Percentiles rank a stretch among this genome's conserved stretches.
Conservation (phyloP, 2,329 filamentous ascomycete species). For the Chrysoporthe deuterocubensis region DNA sequence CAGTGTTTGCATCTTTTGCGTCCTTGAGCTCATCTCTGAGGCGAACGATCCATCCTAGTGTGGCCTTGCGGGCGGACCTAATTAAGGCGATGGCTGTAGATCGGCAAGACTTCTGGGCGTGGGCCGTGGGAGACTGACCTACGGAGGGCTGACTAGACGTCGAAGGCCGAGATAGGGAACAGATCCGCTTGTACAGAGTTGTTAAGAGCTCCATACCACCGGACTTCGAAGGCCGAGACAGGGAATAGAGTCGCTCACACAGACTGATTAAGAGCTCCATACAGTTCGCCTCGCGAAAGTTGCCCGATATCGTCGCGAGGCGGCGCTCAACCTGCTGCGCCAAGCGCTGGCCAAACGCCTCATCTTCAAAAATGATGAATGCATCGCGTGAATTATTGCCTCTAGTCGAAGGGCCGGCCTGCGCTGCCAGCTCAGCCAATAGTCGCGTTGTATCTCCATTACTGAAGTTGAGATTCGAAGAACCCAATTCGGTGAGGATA, state of each 20-base stretch:
- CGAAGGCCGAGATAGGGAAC: too few species aligned
- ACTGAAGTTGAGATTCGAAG: constrained; percentile 63
- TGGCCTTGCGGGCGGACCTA: constrained; percentile 45
- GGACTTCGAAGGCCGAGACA: constrained; percentile 12
- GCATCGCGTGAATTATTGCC: constrained; percentile 45
- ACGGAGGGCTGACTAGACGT: constrained; percentile 1
- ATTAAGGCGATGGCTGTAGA: constrained; percentile 42
- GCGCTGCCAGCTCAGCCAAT: constrained; percentile 55
- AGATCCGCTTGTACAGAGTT: too few species aligned
- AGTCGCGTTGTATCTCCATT: constrained; percentile 53
- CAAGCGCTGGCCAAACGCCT: constrained; percentile 52
- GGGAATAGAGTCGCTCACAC: constrained; percentile 43
- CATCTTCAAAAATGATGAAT: constrained; percentile 56
- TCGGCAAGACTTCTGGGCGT: background rate
- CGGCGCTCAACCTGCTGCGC: constrained; percentile 48
- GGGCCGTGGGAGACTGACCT: background rate
- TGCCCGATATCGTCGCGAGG: constrained; percentile 51
- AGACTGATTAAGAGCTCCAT: constrained; percentile 64
- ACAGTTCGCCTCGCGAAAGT: constrained; percentile 61
- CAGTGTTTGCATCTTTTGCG: constrained; percentile 41
- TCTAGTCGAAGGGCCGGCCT: constrained; percentile 54
- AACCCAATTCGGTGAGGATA: constrained; percentile 54
- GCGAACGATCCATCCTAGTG: constrained; percentile 52
- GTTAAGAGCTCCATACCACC: too few species aligned
- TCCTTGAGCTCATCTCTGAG: constrained; percentile 51